Percentiles rank a stretch among this genome's conserved stretches.
Conservation (phyloP, 2,329 filamentous ascomycete species). For the Trichoderma brevicompactum region DNA sequence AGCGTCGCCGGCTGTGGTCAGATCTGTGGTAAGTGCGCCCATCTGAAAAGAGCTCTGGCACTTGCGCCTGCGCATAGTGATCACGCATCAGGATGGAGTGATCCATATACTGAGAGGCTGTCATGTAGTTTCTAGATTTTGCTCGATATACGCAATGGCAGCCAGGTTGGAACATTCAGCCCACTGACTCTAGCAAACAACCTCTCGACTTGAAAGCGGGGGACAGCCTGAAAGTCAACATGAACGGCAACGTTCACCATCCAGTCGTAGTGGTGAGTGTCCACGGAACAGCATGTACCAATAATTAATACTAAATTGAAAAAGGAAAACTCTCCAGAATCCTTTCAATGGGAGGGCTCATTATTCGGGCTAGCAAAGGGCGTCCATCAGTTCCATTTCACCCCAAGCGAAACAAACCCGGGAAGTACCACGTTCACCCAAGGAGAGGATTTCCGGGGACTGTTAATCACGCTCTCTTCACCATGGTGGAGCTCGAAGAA, state of each 20-base stretch:
- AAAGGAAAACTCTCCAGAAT: constrained; percentile 17
- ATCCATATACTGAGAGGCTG: not conserved
- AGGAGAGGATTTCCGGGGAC: constrained; percentile 17
- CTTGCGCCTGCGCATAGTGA: not conserved
- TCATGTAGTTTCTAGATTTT: constrained; percentile 15
- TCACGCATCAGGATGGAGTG: not conserved
- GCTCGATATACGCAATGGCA: constrained; percentile 22
- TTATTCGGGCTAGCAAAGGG: constrained; percentile 21
- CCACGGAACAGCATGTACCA: not conserved
- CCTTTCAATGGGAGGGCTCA: constrained; percentile 22
- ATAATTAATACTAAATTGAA: not conserved
- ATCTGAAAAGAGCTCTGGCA: not conserved
- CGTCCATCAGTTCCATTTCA: constrained; percentile 21
- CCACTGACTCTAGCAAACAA: not conserved
- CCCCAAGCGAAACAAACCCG: constrained; percentile 2
- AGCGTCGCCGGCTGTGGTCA: constrained; percentile 17
- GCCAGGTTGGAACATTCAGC: constrained; percentile 20
- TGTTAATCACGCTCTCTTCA: constrained; percentile 21
- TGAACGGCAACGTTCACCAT: constrained; percentile 10
- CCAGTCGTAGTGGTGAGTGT: constrained; percentile 11
- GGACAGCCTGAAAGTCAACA: constrained; percentile 15
- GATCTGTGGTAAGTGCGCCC: constrained; percentile 14
- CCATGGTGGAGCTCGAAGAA: constrained; percentile 20
- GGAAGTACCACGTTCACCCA: constrained; percentile 20
- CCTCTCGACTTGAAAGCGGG: constrained; percentile 16